phyloP scores from a whole-genome alignment of 345 rosid genomes.

The Aegle marmelos region DNA sequence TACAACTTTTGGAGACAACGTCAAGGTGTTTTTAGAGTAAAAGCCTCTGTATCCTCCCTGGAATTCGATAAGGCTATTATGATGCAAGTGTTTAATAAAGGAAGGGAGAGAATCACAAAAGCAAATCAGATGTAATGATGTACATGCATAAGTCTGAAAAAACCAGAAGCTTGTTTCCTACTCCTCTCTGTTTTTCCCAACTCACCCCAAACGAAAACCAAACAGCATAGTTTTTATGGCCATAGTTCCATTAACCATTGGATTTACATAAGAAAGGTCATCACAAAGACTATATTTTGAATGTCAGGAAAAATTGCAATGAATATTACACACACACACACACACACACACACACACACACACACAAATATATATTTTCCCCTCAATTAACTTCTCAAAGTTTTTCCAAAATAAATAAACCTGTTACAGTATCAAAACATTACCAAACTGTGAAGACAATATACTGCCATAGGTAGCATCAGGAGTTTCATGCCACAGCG shows the following conservation, averaged over 20 bases:
- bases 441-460: neutral
- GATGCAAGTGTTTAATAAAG: neutral
- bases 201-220: neutral
- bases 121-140: neutral
- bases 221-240: neutral
- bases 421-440: neutral
- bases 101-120: neutral
- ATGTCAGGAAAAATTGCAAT: neutral
- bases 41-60: slow-evolving; percentile 91
- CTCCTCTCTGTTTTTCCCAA: neutral
- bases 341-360: too few species aligned
- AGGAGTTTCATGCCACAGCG: neutral
- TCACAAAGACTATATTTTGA: neutral
- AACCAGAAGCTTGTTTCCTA: neutral
- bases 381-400: neutral
- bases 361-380: neutral
- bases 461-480: neutral
- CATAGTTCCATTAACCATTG: neutral
- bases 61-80: slow-evolving; percentile 12
- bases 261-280: neutral
- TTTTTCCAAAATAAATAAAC: neutral
- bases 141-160: neutral
- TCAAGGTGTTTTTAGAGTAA: slow-evolving; percentile 66
- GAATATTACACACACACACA: too few species aligned
- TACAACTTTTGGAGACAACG: slow-evolving; percentile 76